Percentiles rank a stretch among this genome's conserved stretches.
Evolutionary conservation across 495 filamentous ascomycete species (phyloP).

Genomic region (Penicillium fimorum): DNA sequence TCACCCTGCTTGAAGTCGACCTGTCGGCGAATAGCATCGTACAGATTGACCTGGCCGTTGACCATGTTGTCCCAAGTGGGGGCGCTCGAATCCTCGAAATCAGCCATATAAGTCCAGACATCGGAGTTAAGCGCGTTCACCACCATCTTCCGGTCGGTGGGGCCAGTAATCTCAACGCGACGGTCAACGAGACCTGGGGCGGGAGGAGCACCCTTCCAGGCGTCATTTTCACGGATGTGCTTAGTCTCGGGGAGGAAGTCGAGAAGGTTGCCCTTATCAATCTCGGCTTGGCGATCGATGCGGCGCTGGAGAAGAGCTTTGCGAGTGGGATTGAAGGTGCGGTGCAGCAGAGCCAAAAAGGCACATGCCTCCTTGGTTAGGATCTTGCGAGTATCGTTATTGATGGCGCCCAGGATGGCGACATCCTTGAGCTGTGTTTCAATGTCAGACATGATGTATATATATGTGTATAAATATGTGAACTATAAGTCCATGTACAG

Average conservation of each 20-base stretch:
- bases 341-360: conserved; percentile 91
- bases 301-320: conserved; percentile 88
- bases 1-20: conserved; percentile 94
- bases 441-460: conserved; percentile 61
- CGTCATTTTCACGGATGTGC: conserved; percentile 89
- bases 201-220: conserved; percentile 92
- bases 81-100: conserved; percentile 97
- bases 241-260: conserved; percentile 97
- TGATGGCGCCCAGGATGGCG: conserved; percentile 73
- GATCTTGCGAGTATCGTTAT: conserved; percentile 81
- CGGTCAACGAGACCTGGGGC: conserved; percentile 93
- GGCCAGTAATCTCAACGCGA: conserved; percentile 97
- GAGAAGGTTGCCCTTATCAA: conserved; percentile 86
- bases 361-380: conserved; percentile 86
- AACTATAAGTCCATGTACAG: conserved; percentile 1
- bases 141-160: conserved; percentile 98
- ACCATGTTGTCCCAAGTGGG: conserved; percentile 99
- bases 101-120: conserved; percentile 99
- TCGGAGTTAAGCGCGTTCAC: conserved; percentile 96
- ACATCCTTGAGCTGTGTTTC: conserved; percentile 85
- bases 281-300: conserved; percentile 82
- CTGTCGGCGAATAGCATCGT: conserved; percentile 92
- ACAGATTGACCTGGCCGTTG: conserved; percentile 96
- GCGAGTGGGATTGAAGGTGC: conserved; percentile 87
- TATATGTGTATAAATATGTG: neutral